These are phyloP conservation scores for Candida patagonica DNA, from an alignment of 805 yeast species.

Conservation along the genomic window DNA sequence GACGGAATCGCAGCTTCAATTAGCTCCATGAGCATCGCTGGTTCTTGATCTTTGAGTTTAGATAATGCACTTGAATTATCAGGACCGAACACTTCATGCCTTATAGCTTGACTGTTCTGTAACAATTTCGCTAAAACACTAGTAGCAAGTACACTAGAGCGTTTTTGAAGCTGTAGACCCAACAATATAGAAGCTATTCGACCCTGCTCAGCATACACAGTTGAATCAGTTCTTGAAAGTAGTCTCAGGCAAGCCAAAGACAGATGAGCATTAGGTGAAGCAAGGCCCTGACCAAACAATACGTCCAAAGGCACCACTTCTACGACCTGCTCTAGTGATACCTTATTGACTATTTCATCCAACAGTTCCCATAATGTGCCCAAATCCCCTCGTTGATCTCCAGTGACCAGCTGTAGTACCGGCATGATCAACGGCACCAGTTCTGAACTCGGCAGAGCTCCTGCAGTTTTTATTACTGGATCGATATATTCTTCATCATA, in stretches of 20 bases:
- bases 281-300: conserved; percentile 26
- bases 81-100: conserved; percentile 24
- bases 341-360: not conserved
- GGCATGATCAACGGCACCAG: not conserved
- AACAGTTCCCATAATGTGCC: not conserved
- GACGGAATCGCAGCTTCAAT: conserved; percentile 22
- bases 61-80: conserved; percentile 20
- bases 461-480: not conserved
- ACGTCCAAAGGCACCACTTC: conserved; percentile 12
- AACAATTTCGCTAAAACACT: not conserved
- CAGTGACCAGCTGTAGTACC: not conserved
- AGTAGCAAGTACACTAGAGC: not conserved
- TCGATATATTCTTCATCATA: not conserved
- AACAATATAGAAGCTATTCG: not conserved
- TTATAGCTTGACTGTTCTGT: conserved; percentile 24
- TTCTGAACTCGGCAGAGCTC: not conserved
- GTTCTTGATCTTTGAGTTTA: conserved; percentile 22
- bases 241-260: conserved; percentile 21
- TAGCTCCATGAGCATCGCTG: conserved; percentile 25
- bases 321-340: not conserved
- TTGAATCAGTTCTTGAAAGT: conserved; percentile 23
- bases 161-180: not conserved
- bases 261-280: conserved; percentile 22
- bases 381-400: too few relatives aligned
- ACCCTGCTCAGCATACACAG: conserved; percentile 16